Conservation (phyloP, 2,329 filamentous ascomycete species). For the Meredithiella fracta region DNA sequence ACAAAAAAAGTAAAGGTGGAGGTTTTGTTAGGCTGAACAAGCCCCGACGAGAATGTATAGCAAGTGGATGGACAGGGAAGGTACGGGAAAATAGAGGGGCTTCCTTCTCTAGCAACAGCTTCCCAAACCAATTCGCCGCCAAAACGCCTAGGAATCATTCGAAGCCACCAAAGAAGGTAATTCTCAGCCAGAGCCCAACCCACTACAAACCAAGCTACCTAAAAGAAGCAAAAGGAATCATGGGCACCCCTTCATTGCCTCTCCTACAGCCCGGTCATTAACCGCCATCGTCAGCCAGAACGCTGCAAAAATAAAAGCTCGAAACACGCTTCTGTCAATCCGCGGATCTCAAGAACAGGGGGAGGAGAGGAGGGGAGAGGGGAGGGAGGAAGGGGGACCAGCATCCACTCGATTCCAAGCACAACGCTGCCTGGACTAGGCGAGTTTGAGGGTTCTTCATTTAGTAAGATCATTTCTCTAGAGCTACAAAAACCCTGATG, state of each 20-base stretch:
- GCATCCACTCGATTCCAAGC: too few species aligned
- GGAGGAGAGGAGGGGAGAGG: slow-evolving; percentile 6
- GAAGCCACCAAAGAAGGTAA: background rate
- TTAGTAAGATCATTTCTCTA: too few species aligned
- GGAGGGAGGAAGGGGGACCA: background rate
- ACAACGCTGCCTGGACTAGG: too few species aligned
- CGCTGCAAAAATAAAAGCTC: too few species aligned
- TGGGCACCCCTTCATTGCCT: too few species aligned
- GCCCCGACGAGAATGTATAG: background rate
- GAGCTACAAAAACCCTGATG: too few species aligned
- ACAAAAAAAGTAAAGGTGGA: slow-evolving; percentile 4
- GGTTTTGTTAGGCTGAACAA: slow-evolving; percentile 9
- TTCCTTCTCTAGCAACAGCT: background rate
- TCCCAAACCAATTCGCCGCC: too few species aligned
- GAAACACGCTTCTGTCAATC: background rate
- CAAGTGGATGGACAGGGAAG: background rate
- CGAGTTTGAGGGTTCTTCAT: too few species aligned
- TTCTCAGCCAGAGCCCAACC: background rate
- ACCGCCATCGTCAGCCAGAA: too few species aligned
- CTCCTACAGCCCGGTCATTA: too few species aligned
- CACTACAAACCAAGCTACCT: background rate
- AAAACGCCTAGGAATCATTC: too few species aligned
- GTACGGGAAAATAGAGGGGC: background rate
- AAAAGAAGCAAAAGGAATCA: background rate
- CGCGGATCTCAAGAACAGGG: background rate